A percentile compares a stretch with the other conserved stretches of the same genome.
Evolutionary conservation across 495 filamentous ascomycete genomes (phyloP).

Genomic region (Penicillium nucicola): DNA sequence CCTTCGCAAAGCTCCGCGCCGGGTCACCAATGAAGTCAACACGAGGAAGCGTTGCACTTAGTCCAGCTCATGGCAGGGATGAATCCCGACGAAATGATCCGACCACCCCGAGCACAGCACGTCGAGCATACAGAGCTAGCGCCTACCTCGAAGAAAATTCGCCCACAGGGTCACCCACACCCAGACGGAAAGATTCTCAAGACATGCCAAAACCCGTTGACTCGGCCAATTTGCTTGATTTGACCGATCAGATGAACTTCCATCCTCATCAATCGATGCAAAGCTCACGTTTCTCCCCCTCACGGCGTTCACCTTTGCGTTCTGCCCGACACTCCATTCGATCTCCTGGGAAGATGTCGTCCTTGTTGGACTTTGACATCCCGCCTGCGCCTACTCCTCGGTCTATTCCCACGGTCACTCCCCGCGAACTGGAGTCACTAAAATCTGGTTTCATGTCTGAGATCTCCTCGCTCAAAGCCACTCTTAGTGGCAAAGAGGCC

Average conservation of each 20-base stretch:
- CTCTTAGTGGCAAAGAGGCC: slow-evolving; percentile 84
- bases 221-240: slow-evolving; percentile 69
- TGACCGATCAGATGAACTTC: slow-evolving; percentile 72
- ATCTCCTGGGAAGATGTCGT: slow-evolving; percentile 35
- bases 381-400: slow-evolving; percentile 86
- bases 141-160: slow-evolving; percentile 36
- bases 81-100: slow-evolving; percentile 21
- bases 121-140: slow-evolving; percentile 28
- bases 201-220: slow-evolving; percentile 36
- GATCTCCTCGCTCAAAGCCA: slow-evolving; percentile 84
- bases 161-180: slow-evolving; percentile 55
- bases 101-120: slow-evolving; percentile 35
- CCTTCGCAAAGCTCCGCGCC: slow-evolving; percentile 67
- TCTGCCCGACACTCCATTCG: slow-evolving; percentile 31
- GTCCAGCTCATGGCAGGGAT: slow-evolving; percentile 15
- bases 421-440: slow-evolving; percentile 85
- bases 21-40: slow-evolving; percentile 51
- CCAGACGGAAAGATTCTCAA: slow-evolving; percentile 57
- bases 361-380: slow-evolving; percentile 88
- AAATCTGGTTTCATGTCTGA: slow-evolving; percentile 88
- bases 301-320: slow-evolving; percentile 40
- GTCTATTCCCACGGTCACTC: slow-evolving; percentile 85
- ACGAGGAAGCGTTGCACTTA: slow-evolving; percentile 31
- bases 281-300: slow-evolving; percentile 41
- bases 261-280: slow-evolving; percentile 41